Percentiles rank a stretch among this genome's conserved stretches.
phyloP scores from a whole-genome alignment of 1,139 yeast species.

The Nakaseomyces delphensis region DNA sequence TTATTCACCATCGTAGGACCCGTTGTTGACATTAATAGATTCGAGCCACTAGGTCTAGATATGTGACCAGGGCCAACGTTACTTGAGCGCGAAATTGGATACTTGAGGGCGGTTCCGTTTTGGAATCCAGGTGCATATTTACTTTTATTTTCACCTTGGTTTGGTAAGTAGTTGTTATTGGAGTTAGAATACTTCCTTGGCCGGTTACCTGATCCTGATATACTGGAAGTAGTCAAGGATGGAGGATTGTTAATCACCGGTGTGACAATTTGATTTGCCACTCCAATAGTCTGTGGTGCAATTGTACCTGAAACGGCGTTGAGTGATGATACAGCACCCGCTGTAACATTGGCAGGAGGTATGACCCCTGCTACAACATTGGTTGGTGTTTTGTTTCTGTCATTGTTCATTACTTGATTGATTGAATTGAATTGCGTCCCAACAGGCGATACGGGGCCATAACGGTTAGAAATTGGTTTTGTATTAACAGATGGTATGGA shows the following conservation, averaged over 20 bases:
- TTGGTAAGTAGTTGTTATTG: conserved; percentile 29
- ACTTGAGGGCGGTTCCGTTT: background rate
- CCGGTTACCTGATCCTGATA: background rate
- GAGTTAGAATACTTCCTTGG: conserved; percentile 19
- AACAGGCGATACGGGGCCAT: conserved; percentile 4
- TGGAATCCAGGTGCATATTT: conserved; percentile 32
- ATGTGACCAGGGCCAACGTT: background rate
- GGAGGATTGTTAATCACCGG: background rate
- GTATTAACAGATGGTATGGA: background rate
- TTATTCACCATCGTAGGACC: conserved; percentile 7
- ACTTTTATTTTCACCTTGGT: conserved; percentile 26
- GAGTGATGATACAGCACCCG: background rate
- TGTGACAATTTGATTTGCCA: background rate
- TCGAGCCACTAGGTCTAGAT: background rate
- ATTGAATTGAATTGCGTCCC: conserved; percentile 1
- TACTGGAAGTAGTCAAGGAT: background rate
- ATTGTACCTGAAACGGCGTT: conserved; percentile 4
- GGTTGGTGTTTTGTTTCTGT: background rate
- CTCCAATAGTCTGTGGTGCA: background rate
- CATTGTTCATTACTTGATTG: background rate
- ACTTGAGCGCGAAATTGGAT: conserved; percentile 6
- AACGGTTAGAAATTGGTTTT: background rate
- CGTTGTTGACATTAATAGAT: background rate
- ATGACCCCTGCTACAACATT: background rate
- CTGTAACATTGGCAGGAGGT: background rate